These are phyloP conservation scores for Aspergillus versicolor DNA, from an alignment of 2,329 filamentous ascomycete genomes.

Conservation along the genomic window DNA sequence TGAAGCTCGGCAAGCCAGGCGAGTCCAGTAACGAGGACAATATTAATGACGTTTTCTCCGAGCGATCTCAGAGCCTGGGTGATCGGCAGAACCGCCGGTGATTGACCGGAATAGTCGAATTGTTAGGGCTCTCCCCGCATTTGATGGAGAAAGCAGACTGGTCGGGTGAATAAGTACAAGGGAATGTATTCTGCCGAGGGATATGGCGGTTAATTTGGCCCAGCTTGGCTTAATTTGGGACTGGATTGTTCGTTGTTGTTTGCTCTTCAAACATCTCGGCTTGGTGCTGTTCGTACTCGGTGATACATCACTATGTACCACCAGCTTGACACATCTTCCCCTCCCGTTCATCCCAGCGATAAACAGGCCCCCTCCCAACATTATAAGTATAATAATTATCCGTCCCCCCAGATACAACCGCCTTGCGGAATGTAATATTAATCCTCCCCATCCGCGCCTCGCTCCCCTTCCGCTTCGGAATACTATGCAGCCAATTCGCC, in stretches of 20 bases:
- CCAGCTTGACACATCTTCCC: slow-evolving; percentile 20
- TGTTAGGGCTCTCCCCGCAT: slow-evolving; percentile 5
- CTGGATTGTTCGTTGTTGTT: no score
- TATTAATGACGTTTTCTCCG: not conserved
- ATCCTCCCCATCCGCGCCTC: slow-evolving; percentile 64
- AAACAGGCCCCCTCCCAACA: slow-evolving; percentile 68
- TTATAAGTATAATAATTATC: slow-evolving; percentile 87
- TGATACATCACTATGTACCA: no score
- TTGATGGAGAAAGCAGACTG: not conserved
- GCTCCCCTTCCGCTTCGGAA: slow-evolving; percentile 70
- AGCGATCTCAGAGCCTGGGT: not conserved
- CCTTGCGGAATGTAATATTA: slow-evolving; percentile 76
- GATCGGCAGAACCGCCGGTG: slow-evolving; percentile 9
- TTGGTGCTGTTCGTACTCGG: no score
- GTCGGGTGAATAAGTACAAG: not conserved
- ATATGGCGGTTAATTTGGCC: not conserved
- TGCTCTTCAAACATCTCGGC: no score
- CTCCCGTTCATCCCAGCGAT: slow-evolving; percentile 61
- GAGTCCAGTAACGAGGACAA: not conserved
- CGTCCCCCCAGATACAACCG: slow-evolving; percentile 69
- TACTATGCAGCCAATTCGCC: slow-evolving; percentile 72
- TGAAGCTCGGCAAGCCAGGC: no score
- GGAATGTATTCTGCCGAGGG: not conserved
- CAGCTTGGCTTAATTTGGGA: no score
- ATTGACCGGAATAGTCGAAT: slow-evolving; percentile 3